Evolutionary conservation across 1,139 yeast species (phyloP), one percentile per base, ranked within the genome.

Genomic region (Candida frijolesensis): DNA sequence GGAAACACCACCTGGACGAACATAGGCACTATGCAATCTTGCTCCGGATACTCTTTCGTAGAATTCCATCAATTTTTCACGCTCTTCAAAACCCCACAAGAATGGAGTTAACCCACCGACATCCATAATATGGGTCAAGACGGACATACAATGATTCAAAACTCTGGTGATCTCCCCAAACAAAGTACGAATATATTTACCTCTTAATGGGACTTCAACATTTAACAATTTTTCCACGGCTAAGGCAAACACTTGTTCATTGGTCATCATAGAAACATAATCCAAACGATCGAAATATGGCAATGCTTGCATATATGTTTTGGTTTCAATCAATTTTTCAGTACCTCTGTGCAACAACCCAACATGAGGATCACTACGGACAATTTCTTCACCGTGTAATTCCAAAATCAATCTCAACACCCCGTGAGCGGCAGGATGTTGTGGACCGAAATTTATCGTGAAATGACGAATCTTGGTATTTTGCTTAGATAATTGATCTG

Each of bases 371-470:
- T 89, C 96, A 7, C 94, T 80, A 62, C 96, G 80, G 51, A 89
- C 83, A 61, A 89, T 86, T 70, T 89, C 96, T 71, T 89, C 96
- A 59, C 96, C 96, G 64, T 87, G 89, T 58, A 89, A 79, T 74
- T 89, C 96, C 63, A 89, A 77, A 70, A 89, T 89, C 70, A 89
- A 78, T 66, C 96, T 82, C 75, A 89, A 78, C 72, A 89, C 96
- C 58, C 96, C 96, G 74, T 89, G 96, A 44, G 96, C 96, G 54
- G 96, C 96, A 32, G 96, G 96, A 76, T 89, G 96, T 72, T 89
- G 96, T 42, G 96, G 96, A 39, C 96, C 96, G 65, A 89, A 89
- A 72, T 89, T 89, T 67, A 89, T 84, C 48, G 96, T 89, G 74
- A 89, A 89, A 68, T 89, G 96, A 70, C 96, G 83, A 63, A 89